Conservation (phyloP, 495 filamentous ascomycete species). For the Penicillium diatomitis region DNA sequence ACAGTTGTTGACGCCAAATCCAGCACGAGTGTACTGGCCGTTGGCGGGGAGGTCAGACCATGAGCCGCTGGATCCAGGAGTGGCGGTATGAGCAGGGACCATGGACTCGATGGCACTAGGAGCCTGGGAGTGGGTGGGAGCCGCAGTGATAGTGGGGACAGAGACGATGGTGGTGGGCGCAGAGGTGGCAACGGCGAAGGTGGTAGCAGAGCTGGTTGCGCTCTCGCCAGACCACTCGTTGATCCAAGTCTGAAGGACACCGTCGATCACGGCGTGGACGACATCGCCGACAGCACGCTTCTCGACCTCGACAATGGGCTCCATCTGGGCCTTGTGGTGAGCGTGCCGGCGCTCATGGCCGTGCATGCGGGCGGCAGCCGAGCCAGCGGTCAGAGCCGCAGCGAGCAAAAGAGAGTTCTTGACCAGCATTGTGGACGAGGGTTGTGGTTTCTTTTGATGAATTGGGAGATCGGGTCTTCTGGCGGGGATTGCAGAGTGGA, state of each 20-base stretch:
- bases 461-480: constrained; percentile 4
- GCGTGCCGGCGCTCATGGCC: constrained; percentile 40
- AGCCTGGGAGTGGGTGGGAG: neutral
- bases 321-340: constrained; percentile 14
- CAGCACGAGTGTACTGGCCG: constrained; percentile 16
- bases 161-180: constrained; percentile 13
- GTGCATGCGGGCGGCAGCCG: constrained; percentile 34
- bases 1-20: constrained; percentile 21
- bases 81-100: constrained; percentile 3
- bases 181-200: constrained; percentile 10
- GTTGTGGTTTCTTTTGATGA: constrained; percentile 1
- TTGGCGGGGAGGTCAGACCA: constrained; percentile 19
- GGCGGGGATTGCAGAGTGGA: too few species aligned
- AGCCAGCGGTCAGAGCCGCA: constrained; percentile 35
- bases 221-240: constrained; percentile 49
- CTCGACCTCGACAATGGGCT: constrained; percentile 30
- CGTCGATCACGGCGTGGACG: constrained; percentile 56
- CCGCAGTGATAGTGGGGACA: constrained; percentile 7
- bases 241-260: constrained; percentile 50
- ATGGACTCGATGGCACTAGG: constrained; percentile 7
- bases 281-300: constrained; percentile 36
- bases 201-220: constrained; percentile 14
- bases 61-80: constrained; percentile 13
- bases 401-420: constrained; percentile 33
- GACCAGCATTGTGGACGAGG: constrained; percentile 24